phyloP scores from a whole-genome alignment of 176 grass and related monocot species.

The Zoysia pacifica region DNA sequence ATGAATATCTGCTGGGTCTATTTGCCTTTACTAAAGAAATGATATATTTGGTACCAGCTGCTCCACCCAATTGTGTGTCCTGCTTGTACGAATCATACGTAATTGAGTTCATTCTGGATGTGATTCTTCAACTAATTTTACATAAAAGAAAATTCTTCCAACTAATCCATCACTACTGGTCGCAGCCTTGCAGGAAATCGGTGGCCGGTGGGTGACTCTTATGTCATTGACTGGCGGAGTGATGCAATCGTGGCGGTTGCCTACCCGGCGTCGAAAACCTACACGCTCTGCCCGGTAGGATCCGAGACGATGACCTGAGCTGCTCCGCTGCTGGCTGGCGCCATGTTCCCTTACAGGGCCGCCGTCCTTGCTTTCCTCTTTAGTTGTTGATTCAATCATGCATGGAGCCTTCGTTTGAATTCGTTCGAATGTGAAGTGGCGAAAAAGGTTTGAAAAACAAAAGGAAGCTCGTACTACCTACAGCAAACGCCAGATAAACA shows the following conservation, averaged over 20 bases:
- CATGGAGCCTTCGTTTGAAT: not conserved
- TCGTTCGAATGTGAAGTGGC: slow-evolving; percentile 24
- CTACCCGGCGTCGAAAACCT: not conserved
- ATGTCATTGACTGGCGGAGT: not conserved
- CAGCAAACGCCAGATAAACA: not conserved
- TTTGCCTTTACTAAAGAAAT: slow-evolving; percentile 35
- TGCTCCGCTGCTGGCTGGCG: not conserved
- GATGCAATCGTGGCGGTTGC: not conserved
- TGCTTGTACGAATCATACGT: not conserved
- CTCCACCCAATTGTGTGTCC: slow-evolving; percentile 1
- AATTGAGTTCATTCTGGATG: not conserved
- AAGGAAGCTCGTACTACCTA: not conserved
- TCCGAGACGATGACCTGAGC: not conserved
- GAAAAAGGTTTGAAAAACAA: slow-evolving; percentile 3
- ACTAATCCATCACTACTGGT: not conserved
- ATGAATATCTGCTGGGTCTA: not conserved
- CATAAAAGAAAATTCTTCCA: too few species aligned
- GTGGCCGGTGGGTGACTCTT: not conserved
- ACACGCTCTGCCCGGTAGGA: too few species aligned
- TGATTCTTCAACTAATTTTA: slow-evolving; percentile 6
- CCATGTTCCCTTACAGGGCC: slow-evolving; percentile 30
- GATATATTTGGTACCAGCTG: slow-evolving; percentile 7
- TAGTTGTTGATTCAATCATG: slow-evolving; percentile 51
- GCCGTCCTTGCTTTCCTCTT: slow-evolving; percentile 35
- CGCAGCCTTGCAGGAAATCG: not conserved